phyloP scores from a whole-genome alignment of 257 asterid genomes.

The Leptodermis oblonga region DNA sequence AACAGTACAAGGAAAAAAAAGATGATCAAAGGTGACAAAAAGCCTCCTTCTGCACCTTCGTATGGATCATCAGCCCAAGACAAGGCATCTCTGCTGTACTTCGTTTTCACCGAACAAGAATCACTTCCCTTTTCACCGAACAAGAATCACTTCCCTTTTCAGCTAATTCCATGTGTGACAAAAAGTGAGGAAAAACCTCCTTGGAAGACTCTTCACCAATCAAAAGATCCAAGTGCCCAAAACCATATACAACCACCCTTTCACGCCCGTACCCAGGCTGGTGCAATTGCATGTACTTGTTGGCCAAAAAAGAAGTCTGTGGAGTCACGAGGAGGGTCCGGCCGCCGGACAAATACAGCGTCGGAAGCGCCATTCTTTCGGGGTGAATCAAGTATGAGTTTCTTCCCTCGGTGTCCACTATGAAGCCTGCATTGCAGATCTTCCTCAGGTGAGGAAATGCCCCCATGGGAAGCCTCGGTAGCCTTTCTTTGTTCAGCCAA shows the following conservation, averaged over 20 bases:
- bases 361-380: slow-evolving; percentile 43
- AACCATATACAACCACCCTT: slow-evolving; percentile 46
- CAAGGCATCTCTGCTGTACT: slow-evolving; percentile 25
- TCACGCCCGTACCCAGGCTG: slow-evolving; percentile 46
- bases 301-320: slow-evolving; percentile 45
- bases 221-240: slow-evolving; percentile 49
- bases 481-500: slow-evolving; percentile 36
- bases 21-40: slow-evolving; percentile 10
- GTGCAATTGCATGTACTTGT: slow-evolving; percentile 53
- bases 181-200: slow-evolving; percentile 37
- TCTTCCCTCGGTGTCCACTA: slow-evolving; percentile 38
- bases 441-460: slow-evolving; percentile 48
- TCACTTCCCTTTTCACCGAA: too few species aligned
- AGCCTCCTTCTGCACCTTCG: slow-evolving; percentile 19
- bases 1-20: slow-evolving; percentile 13
- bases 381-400: slow-evolving; percentile 43
- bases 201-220: slow-evolving; percentile 39
- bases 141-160: slow-evolving; percentile 23
- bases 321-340: slow-evolving; percentile 41
- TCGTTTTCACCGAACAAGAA: too few species aligned
- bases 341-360: slow-evolving; percentile 47
- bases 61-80: slow-evolving; percentile 45
- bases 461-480: slow-evolving; percentile 37
- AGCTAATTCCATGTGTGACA: slow-evolving; percentile 31
- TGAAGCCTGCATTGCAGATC: slow-evolving; percentile 41